phyloP scores from a whole-genome alignment of 2,329 filamentous ascomycete genomes.

The Botrytis deweyae region DNA sequence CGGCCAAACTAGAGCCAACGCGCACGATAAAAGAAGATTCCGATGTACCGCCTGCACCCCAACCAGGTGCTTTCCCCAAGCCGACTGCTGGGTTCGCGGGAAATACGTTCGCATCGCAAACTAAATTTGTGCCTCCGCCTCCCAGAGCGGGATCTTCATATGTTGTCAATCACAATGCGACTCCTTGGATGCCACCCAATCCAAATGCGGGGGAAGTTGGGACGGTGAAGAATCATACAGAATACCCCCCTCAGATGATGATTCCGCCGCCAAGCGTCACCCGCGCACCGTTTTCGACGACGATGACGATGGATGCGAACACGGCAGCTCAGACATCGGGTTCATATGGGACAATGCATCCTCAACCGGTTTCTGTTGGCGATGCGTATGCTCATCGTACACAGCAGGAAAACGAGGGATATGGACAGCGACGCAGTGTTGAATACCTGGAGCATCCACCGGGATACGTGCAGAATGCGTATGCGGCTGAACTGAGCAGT shows the following conservation, averaged over 20 bases:
- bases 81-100: conserved; percentile 39
- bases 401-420: background rate
- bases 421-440: conserved; percentile 19
- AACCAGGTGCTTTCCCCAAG: conserved; percentile 56
- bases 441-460: conserved; percentile 40
- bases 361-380: conserved; percentile 18
- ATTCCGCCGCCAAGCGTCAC: conserved; percentile 23
- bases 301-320: conserved; percentile 39
- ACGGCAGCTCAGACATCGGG: background rate
- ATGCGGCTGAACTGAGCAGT: conserved; percentile 52
- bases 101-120: background rate
- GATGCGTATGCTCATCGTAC: background rate
- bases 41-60: conserved; percentile 52
- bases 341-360: background rate
- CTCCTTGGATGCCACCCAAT: background rate
- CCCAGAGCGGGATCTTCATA: conserved; percentile 47
- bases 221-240: background rate
- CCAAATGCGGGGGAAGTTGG: background rate
- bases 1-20: conserved; percentile 39
- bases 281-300: conserved; percentile 48
- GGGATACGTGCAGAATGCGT: conserved; percentile 57
- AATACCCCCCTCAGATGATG: conserved; percentile 42
- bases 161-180: background rate
- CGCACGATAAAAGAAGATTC: conserved; percentile 43
- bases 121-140: conserved; percentile 41